Percentiles rank a stretch among this genome's conserved stretches.
These are phyloP conservation scores for Thraustotheca clavata DNA, from an alignment of 352 stramenopile genomes.

Conservation along the genomic window DNA sequence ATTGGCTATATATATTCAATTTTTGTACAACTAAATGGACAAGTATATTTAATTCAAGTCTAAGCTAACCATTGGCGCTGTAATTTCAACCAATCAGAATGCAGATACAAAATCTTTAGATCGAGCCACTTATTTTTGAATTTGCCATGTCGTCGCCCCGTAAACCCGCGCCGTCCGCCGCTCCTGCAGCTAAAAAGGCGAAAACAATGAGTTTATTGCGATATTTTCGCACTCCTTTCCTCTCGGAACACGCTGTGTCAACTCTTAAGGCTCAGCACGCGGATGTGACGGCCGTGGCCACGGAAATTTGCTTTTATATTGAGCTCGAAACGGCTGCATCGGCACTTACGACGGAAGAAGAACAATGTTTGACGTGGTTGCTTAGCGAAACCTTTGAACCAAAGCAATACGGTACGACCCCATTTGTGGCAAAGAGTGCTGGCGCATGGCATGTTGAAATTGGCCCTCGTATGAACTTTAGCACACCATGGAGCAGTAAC, in stretches of 20 bases:
- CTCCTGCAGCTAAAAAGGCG: slow-evolving; percentile 50
- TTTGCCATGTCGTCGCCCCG: slow-evolving; percentile 9
- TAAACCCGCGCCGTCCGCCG: slow-evolving; percentile 3
- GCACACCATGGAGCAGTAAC: slow-evolving; percentile 97
- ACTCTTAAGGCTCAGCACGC: slow-evolving; percentile 39
- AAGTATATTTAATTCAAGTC: background rate
- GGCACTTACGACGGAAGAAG: slow-evolving; percentile 41
- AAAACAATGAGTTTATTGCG: slow-evolving; percentile 50
- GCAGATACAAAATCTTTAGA: background rate
- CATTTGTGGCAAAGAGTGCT: slow-evolving; percentile 14
- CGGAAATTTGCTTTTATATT: slow-evolving; percentile 97
- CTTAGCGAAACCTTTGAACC: slow-evolving; percentile 96
- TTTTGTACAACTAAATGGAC: no score
- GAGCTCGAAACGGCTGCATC: slow-evolving; percentile 44
- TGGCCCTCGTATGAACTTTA: slow-evolving; percentile 97
- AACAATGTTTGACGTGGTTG: slow-evolving; percentile 89
- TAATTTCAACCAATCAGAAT: slow-evolving; percentile 1
- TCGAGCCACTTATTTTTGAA: background rate
- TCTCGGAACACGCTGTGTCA: slow-evolving; percentile 54
- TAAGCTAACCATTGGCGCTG: background rate
- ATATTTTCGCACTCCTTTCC: slow-evolving; percentile 68
- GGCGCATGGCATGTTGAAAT: slow-evolving; percentile 88
- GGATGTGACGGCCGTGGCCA: slow-evolving; percentile 57
- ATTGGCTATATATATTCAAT: no score
- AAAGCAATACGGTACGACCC: slow-evolving; percentile 31